These are phyloP conservation scores for Trichoderma reesei DNA, from an alignment of 495 filamentous ascomycete genomes.

Conservation along the genomic window DNA sequence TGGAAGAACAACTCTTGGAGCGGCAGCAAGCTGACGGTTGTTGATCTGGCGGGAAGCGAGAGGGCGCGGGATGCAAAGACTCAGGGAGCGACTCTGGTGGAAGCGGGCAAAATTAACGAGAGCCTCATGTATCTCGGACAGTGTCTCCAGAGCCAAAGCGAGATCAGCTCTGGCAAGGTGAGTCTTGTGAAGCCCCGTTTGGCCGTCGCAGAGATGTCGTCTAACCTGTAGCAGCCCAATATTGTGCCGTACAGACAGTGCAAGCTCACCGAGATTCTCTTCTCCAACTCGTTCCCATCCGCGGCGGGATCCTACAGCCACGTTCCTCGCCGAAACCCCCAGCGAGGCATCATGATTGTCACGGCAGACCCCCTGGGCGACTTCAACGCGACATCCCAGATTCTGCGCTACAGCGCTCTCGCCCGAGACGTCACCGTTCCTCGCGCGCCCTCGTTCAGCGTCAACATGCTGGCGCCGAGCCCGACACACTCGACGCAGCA, in stretches of 20 bases:
- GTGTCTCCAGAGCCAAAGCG: constrained; percentile 91
- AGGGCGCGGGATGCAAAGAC: constrained; percentile 89
- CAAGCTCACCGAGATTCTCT: constrained; percentile 92
- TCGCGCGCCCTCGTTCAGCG: constrained; percentile 64
- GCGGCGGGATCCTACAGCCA: constrained; percentile 34
- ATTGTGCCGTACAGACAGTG: constrained; percentile 90
- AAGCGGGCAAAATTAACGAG: constrained; percentile 97
- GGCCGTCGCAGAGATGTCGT: constrained; percentile 12
- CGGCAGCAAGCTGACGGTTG: constrained; percentile 76
- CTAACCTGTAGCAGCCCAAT: constrained; percentile 43
- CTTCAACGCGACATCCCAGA: constrained; percentile 94
- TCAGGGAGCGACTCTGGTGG: constrained; percentile 78
- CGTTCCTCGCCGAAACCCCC: constrained; percentile 43
- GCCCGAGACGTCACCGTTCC: constrained; percentile 91
- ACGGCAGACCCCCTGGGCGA: constrained; percentile 91
- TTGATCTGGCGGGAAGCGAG: constrained; percentile 91
- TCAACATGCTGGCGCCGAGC: constrained; percentile 33
- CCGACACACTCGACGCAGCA: constrained; percentile 25
- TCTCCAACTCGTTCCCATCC: constrained; percentile 87
- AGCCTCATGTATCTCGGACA: constrained; percentile 96
- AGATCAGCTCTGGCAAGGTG: constrained; percentile 67
- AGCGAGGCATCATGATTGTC: constrained; percentile 92
- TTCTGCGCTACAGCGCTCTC: constrained; percentile 87
- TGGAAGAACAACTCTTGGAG: constrained; percentile 48
- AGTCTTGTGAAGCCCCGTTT: constrained; percentile 11